Conservation (phyloP, 176 grass and related monocot genomes). For the Carex scoparia region DNA sequence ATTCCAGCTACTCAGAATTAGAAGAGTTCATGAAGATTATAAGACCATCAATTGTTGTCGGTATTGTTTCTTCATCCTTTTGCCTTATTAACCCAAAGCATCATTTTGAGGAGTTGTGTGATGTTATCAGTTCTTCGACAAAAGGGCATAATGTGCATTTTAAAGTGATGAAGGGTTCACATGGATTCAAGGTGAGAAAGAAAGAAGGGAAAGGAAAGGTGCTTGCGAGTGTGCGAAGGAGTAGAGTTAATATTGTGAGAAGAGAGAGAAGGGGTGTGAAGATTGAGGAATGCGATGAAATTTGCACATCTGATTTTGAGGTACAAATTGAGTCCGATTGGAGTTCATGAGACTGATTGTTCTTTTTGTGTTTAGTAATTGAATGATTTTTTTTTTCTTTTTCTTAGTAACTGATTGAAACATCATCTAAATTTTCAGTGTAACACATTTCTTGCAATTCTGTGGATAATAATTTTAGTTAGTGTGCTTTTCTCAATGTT, state of each 20-base stretch:
- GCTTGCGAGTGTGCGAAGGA: slow-evolving; percentile 31
- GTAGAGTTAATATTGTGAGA: slow-evolving; percentile 41
- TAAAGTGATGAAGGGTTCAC: slow-evolving; percentile 35
- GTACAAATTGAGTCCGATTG: slow-evolving; percentile 4
- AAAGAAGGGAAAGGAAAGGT: slow-evolving; percentile 34
- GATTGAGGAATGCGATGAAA: slow-evolving; percentile 46
- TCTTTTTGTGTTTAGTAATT: background rate
- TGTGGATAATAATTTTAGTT: background rate
- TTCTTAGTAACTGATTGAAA: background rate
- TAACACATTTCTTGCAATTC: background rate
- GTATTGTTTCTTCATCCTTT: slow-evolving; percentile 54
- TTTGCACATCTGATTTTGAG: slow-evolving; percentile 22
- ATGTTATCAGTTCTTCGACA: background rate
- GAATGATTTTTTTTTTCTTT: background rate
- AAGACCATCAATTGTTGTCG: slow-evolving; percentile 40
- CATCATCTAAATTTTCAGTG: background rate
- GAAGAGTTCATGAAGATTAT: slow-evolving; percentile 57
- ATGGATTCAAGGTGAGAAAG: slow-evolving; percentile 30
- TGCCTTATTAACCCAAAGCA: slow-evolving; percentile 51
- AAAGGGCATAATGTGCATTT: slow-evolving; percentile 16
- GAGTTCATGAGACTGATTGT: background rate
- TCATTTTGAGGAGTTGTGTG: slow-evolving; percentile 48
- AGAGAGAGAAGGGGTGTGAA: slow-evolving; percentile 40
- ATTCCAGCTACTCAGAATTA: slow-evolving; percentile 69
- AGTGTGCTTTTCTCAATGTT: background rate